Evolutionary conservation across 2,329 filamentous ascomycete genomes (phyloP).

Genomic region (Paraphoma chrysanthemicola): DNA sequence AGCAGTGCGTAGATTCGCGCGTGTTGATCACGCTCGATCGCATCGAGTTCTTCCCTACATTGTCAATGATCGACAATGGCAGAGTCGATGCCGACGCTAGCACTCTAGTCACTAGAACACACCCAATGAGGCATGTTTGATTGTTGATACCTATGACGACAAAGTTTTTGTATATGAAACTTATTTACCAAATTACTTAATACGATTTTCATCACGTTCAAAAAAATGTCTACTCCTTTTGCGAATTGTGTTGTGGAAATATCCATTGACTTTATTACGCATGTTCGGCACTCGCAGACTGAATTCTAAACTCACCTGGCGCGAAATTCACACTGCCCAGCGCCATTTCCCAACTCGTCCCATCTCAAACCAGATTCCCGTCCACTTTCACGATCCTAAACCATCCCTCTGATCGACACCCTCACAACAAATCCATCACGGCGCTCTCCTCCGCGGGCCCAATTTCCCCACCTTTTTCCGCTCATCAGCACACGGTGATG

Average conservation of each 20-base stretch:
- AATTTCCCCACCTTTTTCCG: not conserved
- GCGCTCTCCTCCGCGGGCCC: not conserved
- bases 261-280: too few species aligned
- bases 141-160: not conserved
- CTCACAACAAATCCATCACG: not conserved
- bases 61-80: not conserved
- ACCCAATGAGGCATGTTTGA: not conserved
- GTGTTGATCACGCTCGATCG: not conserved
- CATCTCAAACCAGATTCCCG: too few species aligned
- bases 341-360: too few species aligned
- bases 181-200: not conserved
- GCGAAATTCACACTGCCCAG: too few species aligned
- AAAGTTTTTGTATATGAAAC: not conserved
- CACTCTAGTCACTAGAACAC: not conserved
- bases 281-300: too few species aligned
- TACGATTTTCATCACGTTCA: not conserved
- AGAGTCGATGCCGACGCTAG: not conserved
- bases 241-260: too few species aligned
- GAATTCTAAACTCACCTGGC: too few species aligned
- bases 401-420: not conserved
- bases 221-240: not conserved
- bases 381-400: too few species aligned
- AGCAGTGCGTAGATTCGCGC: not conserved
- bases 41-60: not conserved
- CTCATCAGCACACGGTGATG: not conserved